phyloP scores from a whole-genome alignment of 305 asterid species.

The Fraxinus greggii region DNA sequence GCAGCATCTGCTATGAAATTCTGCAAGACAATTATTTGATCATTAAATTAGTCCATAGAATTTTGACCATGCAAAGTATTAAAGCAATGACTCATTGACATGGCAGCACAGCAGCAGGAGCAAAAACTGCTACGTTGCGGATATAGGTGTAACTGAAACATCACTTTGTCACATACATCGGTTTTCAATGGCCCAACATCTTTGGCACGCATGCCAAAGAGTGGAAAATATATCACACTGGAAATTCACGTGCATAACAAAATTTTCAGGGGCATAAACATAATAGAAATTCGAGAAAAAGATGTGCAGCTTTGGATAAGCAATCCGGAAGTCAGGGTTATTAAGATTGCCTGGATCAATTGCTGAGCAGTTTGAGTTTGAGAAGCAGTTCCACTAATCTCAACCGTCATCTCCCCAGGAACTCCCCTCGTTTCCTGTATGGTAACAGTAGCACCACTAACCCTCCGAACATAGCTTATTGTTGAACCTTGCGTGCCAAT shows the following conservation, averaged over 20 bases:
- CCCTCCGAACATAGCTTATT: slow-evolving; percentile 87
- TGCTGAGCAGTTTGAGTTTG: slow-evolving; percentile 98
- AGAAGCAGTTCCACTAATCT: slow-evolving; percentile 87
- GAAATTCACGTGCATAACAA: not conserved
- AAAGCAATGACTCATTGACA: not conserved
- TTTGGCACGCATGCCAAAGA: not conserved
- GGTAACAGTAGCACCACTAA: slow-evolving; percentile 90
- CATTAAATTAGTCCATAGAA: not conserved
- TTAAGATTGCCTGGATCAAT: slow-evolving; percentile 69
- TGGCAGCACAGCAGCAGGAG: not conserved
- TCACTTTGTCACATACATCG: not conserved
- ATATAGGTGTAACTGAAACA: not conserved
- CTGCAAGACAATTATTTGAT: slow-evolving; percentile 41
- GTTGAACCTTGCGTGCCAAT: slow-evolving; percentile 89
- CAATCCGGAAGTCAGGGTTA: not conserved
- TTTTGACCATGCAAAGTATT: not conserved
- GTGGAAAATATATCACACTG: not conserved
- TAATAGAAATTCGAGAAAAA: not conserved
- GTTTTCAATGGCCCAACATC: not conserved
- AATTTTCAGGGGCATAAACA: not conserved
- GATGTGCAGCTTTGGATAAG: not conserved
- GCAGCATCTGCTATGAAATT: slow-evolving; percentile 72
- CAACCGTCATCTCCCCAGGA: slow-evolving; percentile 96
- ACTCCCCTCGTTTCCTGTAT: slow-evolving; percentile 90
- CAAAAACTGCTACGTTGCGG: not conserved